Evolutionary conservation across 2,329 filamentous ascomycete genomes (phyloP).

Genomic region (Thielaviopsis populi): DNA sequence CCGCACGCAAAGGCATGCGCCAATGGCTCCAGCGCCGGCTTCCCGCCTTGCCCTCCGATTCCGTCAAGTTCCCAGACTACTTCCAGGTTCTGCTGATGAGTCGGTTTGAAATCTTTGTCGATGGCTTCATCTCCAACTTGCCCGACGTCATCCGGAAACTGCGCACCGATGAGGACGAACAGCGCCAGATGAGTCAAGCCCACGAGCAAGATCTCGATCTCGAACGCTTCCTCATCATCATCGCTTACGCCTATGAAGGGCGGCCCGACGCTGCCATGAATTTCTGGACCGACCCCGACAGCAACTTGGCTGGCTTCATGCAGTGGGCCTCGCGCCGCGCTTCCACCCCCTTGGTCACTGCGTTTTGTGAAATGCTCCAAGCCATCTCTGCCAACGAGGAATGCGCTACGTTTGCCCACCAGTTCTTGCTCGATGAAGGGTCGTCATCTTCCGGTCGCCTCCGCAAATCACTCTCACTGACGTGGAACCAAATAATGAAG

Average conservation of each 20-base stretch:
- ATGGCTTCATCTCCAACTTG: conserved; percentile 88
- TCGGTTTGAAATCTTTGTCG: conserved; percentile 73
- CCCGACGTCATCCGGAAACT: conserved; percentile 79
- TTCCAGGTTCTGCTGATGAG: conserved; percentile 63
- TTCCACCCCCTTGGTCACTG: conserved; percentile 87
- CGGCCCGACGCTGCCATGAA: conserved; percentile 69
- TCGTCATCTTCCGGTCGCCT: conserved; percentile 55
- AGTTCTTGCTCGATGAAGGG: conserved; percentile 78
- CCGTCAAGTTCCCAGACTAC: conserved; percentile 51
- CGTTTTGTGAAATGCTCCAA: conserved; percentile 92
- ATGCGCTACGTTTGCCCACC: conserved; percentile 72
- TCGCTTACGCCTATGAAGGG: conserved; percentile 80
- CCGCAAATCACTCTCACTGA: conserved; percentile 68
- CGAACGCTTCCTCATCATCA: conserved; percentile 81
- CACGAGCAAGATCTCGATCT: conserved; percentile 59
- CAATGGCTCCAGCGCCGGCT: conserved; percentile 72
- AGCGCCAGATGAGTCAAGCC: conserved; percentile 50
- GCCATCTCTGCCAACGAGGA: conserved; percentile 70
- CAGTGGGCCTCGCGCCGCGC: conserved; percentile 94
- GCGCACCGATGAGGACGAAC: conserved; percentile 79
- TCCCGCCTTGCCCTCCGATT: conserved; percentile 50
- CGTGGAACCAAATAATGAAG: conserved; percentile 83
- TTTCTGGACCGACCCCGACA: conserved; percentile 87
- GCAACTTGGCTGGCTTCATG: conserved; percentile 85
- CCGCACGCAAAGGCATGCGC: conserved; percentile 67